phyloP scores from a whole-genome alignment of 208 protist species.

The Wallacemonas rigidus region DNA sequence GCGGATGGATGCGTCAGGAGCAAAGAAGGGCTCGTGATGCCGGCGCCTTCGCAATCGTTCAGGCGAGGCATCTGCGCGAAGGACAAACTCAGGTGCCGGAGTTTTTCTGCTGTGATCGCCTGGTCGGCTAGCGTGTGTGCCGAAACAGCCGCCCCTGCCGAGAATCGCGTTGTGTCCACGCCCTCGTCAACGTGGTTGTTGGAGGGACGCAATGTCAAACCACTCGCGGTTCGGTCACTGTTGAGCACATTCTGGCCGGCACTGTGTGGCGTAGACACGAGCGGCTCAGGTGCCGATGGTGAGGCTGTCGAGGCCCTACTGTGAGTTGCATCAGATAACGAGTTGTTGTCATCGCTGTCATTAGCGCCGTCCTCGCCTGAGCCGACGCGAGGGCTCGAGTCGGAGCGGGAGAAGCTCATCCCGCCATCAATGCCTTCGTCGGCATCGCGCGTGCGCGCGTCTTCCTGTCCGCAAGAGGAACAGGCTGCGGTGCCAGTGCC shows the following conservation, averaged over 20 bases:
- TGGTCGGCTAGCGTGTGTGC: neutral
- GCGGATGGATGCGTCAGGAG: neutral
- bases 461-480: conserved; percentile 1
- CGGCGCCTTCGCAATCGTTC: conserved; percentile 12
- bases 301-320: conserved; percentile 9
- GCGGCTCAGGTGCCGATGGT: neutral
- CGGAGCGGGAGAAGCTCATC: conserved; percentile 11
- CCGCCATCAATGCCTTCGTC: neutral
- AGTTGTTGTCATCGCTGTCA: neutral
- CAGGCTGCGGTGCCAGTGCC: too few relatives aligned
- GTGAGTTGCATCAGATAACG: neutral
- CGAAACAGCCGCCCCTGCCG: neutral
- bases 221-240: neutral
- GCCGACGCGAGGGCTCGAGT: neutral
- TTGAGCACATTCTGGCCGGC: neutral
- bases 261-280: neutral
- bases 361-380: neutral
- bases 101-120: neutral
- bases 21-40: conserved; percentile 15
- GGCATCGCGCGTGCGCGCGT: neutral
- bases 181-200: too few relatives aligned
- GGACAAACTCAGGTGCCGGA: conserved; percentile 4
- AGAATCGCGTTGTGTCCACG: too few relatives aligned
- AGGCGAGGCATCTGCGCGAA: conserved; percentile 10
- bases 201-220: neutral